Conservation (phyloP, 2,329 filamentous ascomycete species). For the Fusarium sp. region DNA sequence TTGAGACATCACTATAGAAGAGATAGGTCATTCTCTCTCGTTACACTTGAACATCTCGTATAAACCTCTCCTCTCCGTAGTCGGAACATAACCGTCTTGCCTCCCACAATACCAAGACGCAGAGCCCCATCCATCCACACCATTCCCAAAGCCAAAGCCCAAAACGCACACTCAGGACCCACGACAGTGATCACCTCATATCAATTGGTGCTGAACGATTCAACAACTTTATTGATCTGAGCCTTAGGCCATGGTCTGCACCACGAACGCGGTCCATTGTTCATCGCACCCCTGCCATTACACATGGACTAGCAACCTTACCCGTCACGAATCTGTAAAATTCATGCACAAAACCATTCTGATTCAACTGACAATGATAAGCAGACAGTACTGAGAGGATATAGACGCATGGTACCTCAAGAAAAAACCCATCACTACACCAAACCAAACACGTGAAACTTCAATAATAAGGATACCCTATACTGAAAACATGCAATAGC, state of each 20-base stretch:
- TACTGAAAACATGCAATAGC: conserved; percentile 5
- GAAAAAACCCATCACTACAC: conserved; percentile 10
- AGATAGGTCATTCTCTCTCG: background rate
- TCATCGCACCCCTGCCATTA: background rate
- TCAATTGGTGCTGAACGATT: conserved; percentile 39
- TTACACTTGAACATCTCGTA: background rate
- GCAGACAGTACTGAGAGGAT: conserved; percentile 24
- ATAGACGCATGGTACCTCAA: conserved; percentile 29
- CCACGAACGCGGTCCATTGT: background rate
- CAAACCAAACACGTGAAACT: conserved; percentile 5
- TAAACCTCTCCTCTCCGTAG: conserved; percentile 6
- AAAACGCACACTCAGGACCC: conserved; percentile 23
- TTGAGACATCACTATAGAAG: background rate
- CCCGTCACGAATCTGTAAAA: background rate
- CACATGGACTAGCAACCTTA: background rate
- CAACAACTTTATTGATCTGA: conserved; percentile 1
- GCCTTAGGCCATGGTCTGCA: conserved; percentile 11
- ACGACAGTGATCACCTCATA: conserved; percentile 45
- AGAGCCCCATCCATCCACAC: conserved; percentile 27
- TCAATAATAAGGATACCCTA: background rate
- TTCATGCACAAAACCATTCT: conserved; percentile 9
- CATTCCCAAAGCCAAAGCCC: conserved; percentile 15
- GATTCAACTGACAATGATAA: conserved; percentile 28
- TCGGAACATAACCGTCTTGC: conserved; percentile 21
- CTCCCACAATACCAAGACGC: conserved; percentile 1